Base-by-base conservation (phyloP, 2,329 filamentous ascomycete genomes). In the Fragosphaeria purpurea region DNA sequence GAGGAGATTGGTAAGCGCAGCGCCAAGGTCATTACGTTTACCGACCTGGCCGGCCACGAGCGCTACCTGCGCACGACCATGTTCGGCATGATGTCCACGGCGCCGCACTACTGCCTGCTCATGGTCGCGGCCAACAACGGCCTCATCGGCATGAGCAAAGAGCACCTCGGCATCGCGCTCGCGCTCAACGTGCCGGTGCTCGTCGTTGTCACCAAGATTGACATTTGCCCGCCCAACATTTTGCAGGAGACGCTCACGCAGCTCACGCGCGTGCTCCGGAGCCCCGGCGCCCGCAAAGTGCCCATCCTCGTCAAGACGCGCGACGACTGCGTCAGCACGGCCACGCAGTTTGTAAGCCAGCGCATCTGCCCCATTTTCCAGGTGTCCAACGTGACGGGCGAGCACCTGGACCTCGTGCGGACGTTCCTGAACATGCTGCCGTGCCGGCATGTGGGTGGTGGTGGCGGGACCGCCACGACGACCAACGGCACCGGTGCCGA, bases 101-200 rank as follows among this genome's bases (percentile, higher is more conserved):
- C 89, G 70, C 93, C 93, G 0, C 95, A 97, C 63, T 98, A 97
- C 71, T 97, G 93, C 64, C 70, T 98, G 33, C 79, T 98, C 45
- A 98, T 98, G 93, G 93, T 98, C 0, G 93, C 93, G 10, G 93
- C 93, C 13, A 98, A 98, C 61, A 97, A 98, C 63, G 93, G 93
- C 4, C 73, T 98, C 44, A 87, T 97, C 44, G 93, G 93, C 22
- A 98, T 97, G 93, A 95, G 88, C 68, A 95, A 94, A 74, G 93
- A 98, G 71, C 93, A 98, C 66, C 72, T 98, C 4, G 93, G 93
- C 12, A 95, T 98, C 56, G 91, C 93, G 0, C 73, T 97, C 35
- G 90, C 93, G 1, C 74, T 98, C 47, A 97, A 97, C 62, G 91
- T 98, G 9, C 93, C 93, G 0, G 88, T 98, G 59, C 95, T 98